phyloP scores from a whole-genome alignment of 176 grass and related monocot genomes.

The Melocanna baccifera region DNA sequence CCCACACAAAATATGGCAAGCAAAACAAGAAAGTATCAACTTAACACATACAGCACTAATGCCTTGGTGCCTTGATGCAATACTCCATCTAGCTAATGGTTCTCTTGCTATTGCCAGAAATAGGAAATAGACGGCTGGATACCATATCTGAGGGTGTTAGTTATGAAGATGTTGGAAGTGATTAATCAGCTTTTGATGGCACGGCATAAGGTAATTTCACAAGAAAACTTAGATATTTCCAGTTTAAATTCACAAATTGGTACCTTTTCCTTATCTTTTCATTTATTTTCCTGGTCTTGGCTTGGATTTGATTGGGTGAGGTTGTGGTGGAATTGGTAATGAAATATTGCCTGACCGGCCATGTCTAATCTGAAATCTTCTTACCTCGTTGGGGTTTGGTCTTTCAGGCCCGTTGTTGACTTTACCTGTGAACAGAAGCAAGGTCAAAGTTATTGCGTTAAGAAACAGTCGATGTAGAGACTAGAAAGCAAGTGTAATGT shows the following conservation, averaged over 20 bases:
- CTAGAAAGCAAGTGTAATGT: neutral
- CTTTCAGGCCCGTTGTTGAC: neutral
- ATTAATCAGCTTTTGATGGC: conserved; percentile 48
- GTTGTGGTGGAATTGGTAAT: neutral
- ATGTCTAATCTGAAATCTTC: conserved; percentile 6
- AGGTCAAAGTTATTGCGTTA: neutral
- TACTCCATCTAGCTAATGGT: conserved; percentile 29
- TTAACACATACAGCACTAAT: conserved; percentile 15
- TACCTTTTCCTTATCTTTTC: neutral
- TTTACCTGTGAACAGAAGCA: neutral
- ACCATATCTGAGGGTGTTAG: conserved; percentile 90
- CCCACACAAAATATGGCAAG: neutral
- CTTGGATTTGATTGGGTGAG: neutral
- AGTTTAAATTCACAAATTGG: conserved; percentile 8
- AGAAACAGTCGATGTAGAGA: neutral
- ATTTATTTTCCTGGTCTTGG: conserved; percentile 12
- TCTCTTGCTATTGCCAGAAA: conserved; percentile 49
- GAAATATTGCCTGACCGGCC: neutral
- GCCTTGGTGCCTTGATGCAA: conserved; percentile 2
- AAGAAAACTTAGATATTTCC: conserved; percentile 8
- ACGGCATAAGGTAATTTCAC: conserved; percentile 45
- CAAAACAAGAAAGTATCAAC: neutral
- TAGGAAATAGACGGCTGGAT: conserved; percentile 76
- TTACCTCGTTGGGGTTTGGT: neutral
- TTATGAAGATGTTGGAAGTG: conserved; percentile 88